Conservation (phyloP, 2,329 filamentous ascomycete genomes). For the Clonostachys solani region DNA sequence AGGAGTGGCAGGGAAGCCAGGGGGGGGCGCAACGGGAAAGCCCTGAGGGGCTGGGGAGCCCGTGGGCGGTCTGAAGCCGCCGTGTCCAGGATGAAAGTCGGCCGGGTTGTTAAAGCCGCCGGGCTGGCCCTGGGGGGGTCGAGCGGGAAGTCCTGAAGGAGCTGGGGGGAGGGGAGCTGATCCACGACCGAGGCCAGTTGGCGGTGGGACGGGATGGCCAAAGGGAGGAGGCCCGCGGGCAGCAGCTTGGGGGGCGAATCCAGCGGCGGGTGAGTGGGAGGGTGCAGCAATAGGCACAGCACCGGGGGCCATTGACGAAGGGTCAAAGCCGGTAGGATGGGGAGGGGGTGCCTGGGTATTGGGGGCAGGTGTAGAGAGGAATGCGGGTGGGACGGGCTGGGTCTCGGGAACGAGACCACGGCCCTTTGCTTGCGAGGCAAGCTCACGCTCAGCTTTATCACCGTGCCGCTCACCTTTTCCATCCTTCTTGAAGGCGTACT, state of each 20-base stretch:
- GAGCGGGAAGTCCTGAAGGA: constrained; percentile 43
- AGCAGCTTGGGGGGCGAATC: constrained; percentile 26
- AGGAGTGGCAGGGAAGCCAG: constrained; percentile 28
- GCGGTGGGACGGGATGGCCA: constrained; percentile 11
- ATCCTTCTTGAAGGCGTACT: constrained; percentile 99
- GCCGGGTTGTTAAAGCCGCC: constrained; percentile 39
- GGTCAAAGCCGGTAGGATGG: constrained; percentile 22
- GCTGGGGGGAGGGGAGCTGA: constrained; percentile 38
- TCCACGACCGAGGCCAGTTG: constrained; percentile 16
- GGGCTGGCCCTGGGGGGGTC: constrained; percentile 39
- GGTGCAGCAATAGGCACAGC: constrained; percentile 12
- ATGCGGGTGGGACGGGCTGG: constrained; percentile 70
- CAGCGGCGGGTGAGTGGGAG: constrained; percentile 12
- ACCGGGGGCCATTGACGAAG: constrained; percentile 13
- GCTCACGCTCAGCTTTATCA: constrained; percentile 85
- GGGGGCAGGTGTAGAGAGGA: constrained; percentile 40
- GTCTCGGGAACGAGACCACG: constrained; percentile 85
- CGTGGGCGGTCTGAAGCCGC: constrained; percentile 30
- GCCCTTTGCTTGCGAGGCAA: constrained; percentile 88
- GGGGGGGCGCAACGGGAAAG: constrained; percentile 22
- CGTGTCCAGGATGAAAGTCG: constrained; percentile 36
- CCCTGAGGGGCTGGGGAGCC: constrained; percentile 28
- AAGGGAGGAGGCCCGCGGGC: constrained; percentile 29
- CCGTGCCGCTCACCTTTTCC: constrained; percentile 96
- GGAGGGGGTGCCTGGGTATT: constrained; percentile 7